Conservation (phyloP, 768 basidiomycete species). For the Amanita pallidorosea region DNA sequence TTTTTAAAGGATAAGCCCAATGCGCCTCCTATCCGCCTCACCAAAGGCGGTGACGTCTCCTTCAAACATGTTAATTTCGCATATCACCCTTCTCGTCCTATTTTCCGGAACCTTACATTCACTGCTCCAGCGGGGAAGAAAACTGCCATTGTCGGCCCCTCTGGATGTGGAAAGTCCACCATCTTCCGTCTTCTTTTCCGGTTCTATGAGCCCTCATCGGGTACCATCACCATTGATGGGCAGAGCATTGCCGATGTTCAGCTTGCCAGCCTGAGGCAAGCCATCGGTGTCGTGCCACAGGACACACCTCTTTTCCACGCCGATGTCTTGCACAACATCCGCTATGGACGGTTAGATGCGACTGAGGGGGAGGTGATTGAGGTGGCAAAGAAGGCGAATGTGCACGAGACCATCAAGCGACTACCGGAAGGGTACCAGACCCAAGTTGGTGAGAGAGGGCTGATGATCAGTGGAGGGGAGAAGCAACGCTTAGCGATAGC, state of each 20-base stretch:
- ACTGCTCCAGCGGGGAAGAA: conserved; percentile 94
- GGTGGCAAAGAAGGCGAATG: conserved; percentile 79
- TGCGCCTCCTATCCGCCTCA: conserved; percentile 55
- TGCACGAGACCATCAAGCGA: conserved; percentile 67
- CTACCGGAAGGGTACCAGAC: conserved; percentile 85
- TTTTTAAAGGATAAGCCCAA: conserved; percentile 50
- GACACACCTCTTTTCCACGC: conserved; percentile 97
- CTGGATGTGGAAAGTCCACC: conserved; percentile 96
- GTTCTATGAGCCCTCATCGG: conserved; percentile 81
- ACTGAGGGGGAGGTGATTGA: conserved; percentile 82
- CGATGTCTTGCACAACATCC: conserved; percentile 89
- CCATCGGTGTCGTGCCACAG: conserved; percentile 93
- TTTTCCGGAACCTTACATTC: conserved; percentile 83
- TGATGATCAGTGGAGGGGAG: conserved; percentile 99
- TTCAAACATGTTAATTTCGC: conserved; percentile 90
- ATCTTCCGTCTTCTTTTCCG: conserved; percentile 89
- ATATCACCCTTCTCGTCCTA: conserved; percentile 86
- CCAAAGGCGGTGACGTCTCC: conserved; percentile 72
- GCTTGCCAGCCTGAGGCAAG: conserved; percentile 56
- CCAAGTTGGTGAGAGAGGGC: conserved; percentile 88
- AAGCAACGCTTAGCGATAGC: conserved; percentile 96
- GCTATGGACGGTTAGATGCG: conserved; percentile 84
- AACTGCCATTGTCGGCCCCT: conserved; percentile 93
- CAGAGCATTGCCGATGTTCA: conserved; percentile 75
- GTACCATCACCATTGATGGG: conserved; percentile 78